These are phyloP conservation scores for Colletotrichum tofieldiae DNA, from an alignment of 2,329 filamentous ascomycete species.

Conservation along the genomic window DNA sequence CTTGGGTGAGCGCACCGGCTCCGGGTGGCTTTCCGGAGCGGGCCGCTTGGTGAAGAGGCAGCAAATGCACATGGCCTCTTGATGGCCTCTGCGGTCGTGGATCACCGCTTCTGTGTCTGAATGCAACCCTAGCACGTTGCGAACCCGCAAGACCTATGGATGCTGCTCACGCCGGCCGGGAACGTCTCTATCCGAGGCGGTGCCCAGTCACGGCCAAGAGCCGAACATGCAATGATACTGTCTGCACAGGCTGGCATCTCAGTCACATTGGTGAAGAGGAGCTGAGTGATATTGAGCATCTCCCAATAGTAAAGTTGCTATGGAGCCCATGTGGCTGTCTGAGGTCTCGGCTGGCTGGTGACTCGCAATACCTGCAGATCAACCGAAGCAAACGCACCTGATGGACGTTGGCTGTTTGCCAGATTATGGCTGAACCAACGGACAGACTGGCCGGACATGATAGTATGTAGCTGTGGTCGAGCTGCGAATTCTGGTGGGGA, in stretches of 20 bases:
- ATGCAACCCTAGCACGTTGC: slow-evolving; percentile 33
- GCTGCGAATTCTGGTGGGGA: slow-evolving; percentile 19
- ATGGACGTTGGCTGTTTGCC: slow-evolving; percentile 8
- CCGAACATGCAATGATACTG: not conserved
- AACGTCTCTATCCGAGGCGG: not conserved
- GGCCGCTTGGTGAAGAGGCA: slow-evolving; percentile 23
- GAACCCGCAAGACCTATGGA: not conserved
- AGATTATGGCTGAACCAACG: not conserved
- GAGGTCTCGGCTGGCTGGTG: slow-evolving; percentile 4
- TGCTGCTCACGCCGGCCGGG: slow-evolving; percentile 12
- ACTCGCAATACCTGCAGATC: slow-evolving; percentile 23
- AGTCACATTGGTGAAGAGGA: not conserved
- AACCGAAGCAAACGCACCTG: not conserved
- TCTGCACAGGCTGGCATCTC: not conserved
- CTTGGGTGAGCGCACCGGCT: slow-evolving; percentile 18
- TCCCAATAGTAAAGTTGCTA: not conserved
- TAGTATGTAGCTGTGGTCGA: not conserved
- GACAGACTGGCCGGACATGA: not conserved
- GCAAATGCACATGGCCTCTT: slow-evolving; percentile 28
- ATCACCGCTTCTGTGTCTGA: slow-evolving; percentile 24
- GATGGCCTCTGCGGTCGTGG: slow-evolving; percentile 40
- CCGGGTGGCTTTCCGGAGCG: slow-evolving; percentile 35
- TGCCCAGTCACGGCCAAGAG: not conserved
- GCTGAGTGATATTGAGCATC: not conserved
- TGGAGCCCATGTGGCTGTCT: not conserved